A percentile compares a stretch with the other conserved stretches of the same genome.
Conservation (phyloP, 2,329 filamentous ascomycete genomes). For the Pezicula rhizophila region DNA sequence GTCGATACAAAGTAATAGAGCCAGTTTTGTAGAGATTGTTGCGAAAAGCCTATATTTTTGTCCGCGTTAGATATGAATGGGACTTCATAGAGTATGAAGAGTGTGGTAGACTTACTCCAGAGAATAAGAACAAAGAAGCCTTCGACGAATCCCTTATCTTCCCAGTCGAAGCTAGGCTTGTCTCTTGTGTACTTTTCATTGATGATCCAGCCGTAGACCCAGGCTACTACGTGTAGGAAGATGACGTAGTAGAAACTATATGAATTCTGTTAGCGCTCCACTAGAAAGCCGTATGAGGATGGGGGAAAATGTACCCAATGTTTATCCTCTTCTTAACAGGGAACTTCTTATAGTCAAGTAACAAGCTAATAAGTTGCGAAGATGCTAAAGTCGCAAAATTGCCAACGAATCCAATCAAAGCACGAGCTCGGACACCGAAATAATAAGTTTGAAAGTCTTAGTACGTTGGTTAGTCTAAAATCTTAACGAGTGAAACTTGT, state of each 20-base stretch:
- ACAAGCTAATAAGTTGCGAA: constrained; percentile 37
- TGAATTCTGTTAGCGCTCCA: not conserved
- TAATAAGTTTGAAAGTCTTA: constrained; percentile 34
- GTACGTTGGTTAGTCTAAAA: not conserved
- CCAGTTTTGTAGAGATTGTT: constrained; percentile 49
- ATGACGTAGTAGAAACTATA: constrained; percentile 45
- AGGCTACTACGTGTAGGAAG: constrained; percentile 47
- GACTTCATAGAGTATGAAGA: not conserved
- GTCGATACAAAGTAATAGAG: constrained; percentile 49
- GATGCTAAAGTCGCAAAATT: constrained; percentile 36
- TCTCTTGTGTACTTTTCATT: constrained; percentile 49
- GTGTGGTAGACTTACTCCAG: constrained; percentile 28
- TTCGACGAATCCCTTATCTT: constrained; percentile 51
- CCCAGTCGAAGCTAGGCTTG: constrained; percentile 59
- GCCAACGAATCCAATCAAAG: constrained; percentile 38
- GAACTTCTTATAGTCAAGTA: constrained; percentile 37
- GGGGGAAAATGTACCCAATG: constrained; percentile 36
- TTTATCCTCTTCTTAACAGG: constrained; percentile 54
- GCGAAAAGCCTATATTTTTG: constrained; percentile 33
- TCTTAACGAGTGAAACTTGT: not conserved
- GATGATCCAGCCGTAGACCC: constrained; percentile 47
- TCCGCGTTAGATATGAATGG: not conserved
- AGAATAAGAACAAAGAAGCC: constrained; percentile 63
- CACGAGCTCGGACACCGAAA: constrained; percentile 34
- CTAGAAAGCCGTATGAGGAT: not conserved